Conservation (phyloP, 192 early-diverging fungal genomes). For the Coemansia sp. region DNA sequence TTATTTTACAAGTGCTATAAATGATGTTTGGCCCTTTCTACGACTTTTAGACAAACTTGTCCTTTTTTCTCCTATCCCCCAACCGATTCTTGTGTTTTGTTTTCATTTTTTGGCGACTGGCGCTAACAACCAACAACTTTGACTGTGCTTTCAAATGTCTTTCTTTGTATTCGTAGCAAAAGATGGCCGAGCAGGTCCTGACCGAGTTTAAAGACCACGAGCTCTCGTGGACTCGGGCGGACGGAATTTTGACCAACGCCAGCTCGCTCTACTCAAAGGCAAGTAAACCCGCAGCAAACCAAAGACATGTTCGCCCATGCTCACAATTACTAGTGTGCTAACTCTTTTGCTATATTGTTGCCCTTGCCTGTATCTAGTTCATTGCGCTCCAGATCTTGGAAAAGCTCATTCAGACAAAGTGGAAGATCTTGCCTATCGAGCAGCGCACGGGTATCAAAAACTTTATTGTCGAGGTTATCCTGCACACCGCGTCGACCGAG, state of each 20-base stretch:
- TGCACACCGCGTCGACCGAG: constrained; percentile 90
- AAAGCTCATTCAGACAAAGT: constrained; percentile 93
- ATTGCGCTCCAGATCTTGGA: constrained; percentile 94
- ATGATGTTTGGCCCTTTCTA: neutral
- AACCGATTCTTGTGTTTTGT: neutral
- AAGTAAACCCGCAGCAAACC: constrained; percentile 17
- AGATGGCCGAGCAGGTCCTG: constrained; percentile 81
- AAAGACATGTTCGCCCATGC: neutral
- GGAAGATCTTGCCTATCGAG: constrained; percentile 90
- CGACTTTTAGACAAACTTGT: neutral
- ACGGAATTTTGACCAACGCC: constrained; percentile 87
- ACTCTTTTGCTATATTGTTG: constrained; percentile 2
- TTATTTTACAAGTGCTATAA: neutral
- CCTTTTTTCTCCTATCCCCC: neutral
- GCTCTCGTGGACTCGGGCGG: constrained; percentile 94
- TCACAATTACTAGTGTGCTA: neutral
- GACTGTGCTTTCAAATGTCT: neutral
- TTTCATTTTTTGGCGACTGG: neutral
- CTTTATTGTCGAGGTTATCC: constrained; percentile 91
- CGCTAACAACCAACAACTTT: constrained; percentile 10
- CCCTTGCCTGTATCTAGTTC: constrained; percentile 60
- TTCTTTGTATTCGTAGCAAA: constrained; percentile 64
- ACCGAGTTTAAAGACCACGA: constrained; percentile 95
- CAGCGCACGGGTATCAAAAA: constrained; percentile 89
- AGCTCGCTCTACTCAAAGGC: constrained; percentile 85